A percentile compares a stretch with the other conserved stretches of the same genome.
Evolutionary conservation across 768 basidiomycete genomes (phyloP).

Genomic region (Boletus sp.): DNA sequence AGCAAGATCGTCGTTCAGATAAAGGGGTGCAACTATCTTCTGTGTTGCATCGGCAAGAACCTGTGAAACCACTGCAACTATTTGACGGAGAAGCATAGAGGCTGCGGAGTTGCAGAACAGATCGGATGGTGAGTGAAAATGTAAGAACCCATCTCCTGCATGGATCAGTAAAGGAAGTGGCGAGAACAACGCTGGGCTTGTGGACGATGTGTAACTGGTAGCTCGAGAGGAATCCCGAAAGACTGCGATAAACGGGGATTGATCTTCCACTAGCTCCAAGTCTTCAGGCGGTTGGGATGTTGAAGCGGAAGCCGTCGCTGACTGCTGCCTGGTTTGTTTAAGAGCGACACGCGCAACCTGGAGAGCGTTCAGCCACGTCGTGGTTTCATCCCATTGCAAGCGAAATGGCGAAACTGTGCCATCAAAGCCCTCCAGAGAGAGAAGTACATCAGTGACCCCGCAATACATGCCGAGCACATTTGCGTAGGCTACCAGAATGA

Average conservation of each 20-base stretch:
- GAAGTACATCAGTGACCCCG: slow-evolving; percentile 17
- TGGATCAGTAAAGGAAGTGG: slow-evolving; percentile 11
- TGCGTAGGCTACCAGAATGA: slow-evolving; percentile 22
- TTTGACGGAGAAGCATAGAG: slow-evolving; percentile 19
- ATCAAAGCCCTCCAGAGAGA: slow-evolving; percentile 13
- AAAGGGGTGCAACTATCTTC: slow-evolving; percentile 7
- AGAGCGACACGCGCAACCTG: slow-evolving; percentile 8
- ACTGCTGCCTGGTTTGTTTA: not conserved
- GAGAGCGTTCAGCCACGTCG: slow-evolving; percentile 15
- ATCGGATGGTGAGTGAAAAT: slow-evolving; percentile 15
- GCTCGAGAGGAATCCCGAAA: slow-evolving; percentile 11
- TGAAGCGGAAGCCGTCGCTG: not conserved
- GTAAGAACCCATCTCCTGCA: slow-evolving; percentile 6
- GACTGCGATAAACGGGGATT: slow-evolving; percentile 14
- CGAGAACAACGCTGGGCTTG: not conserved
- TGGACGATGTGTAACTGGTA: not conserved
- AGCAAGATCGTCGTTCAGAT: slow-evolving; percentile 12
- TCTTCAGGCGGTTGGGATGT: not conserved
- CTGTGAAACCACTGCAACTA: slow-evolving; percentile 7
- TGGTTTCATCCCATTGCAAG: slow-evolving; percentile 18
- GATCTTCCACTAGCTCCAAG: not conserved
- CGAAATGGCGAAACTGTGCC: slow-evolving; percentile 8
- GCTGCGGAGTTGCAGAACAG: slow-evolving; percentile 12
- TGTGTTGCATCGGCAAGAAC: slow-evolving; percentile 3
- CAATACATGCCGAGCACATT: slow-evolving; percentile 25